These are phyloP conservation scores for Globisporangium nodosum DNA, from an alignment of 352 stramenopile species.

Conservation along the genomic window DNA sequence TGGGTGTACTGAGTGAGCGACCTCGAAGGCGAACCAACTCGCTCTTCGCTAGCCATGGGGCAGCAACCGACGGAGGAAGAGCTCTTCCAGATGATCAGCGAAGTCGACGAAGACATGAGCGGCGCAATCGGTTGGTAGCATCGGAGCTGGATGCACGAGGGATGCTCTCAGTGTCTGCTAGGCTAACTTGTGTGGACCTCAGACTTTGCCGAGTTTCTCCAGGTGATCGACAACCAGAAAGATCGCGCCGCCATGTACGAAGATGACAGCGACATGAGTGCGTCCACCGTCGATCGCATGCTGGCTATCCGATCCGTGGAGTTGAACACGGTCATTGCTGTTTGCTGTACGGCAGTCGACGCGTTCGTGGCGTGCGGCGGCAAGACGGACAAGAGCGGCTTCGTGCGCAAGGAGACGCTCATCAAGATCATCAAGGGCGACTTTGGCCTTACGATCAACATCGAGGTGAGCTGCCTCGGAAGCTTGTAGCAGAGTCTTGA, in stretches of 20 bases:
- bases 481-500: not conserved
- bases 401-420: constrained; percentile 86
- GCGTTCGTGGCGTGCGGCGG: constrained; percentile 96
- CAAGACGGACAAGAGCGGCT: constrained; percentile 89
- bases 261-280: constrained; percentile 96
- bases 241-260: constrained; percentile 93
- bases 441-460: constrained; percentile 96
- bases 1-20: not conserved
- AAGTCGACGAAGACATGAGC: constrained; percentile 90
- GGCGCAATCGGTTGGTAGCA: constrained; percentile 80
- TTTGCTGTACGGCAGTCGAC: constrained; percentile 61
- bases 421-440: constrained; percentile 96
- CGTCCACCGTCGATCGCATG: constrained; percentile 3
- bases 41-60: constrained; percentile 82
- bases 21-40: not conserved
- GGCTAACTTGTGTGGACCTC: not conserved
- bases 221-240: constrained; percentile 98
- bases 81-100: constrained; percentile 96
- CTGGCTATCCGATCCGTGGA: too few species aligned
- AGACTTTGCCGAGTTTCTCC: constrained; percentile 98
- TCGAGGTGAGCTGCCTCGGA: constrained; percentile 48
- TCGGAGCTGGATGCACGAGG: not conserved
- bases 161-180: not conserved
- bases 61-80: constrained; percentile 98
- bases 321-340: too few species aligned